Evolutionary conservation across 306 rosid species (phyloP).

Genomic region (Cucurbita moschata): DNA sequence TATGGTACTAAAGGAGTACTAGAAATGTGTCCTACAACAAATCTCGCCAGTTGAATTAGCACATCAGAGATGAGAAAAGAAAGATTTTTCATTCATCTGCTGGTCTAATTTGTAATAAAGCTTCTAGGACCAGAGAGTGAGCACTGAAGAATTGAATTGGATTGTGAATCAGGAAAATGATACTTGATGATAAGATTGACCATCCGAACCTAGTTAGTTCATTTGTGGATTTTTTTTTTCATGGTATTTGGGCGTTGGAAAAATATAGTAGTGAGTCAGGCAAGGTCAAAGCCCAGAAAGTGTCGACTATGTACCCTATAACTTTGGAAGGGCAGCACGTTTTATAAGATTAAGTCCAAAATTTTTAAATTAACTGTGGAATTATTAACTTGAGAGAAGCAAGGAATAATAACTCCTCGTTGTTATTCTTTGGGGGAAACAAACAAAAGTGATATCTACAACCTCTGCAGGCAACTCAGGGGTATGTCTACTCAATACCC

Average conservation of each 20-base stretch:
- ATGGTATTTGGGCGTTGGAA: not conserved
- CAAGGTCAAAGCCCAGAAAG: not conserved
- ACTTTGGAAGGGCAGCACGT: not conserved
- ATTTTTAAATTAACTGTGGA: not conserved
- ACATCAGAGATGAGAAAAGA: no score
- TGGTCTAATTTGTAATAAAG: not conserved
- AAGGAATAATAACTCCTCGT: not conserved
- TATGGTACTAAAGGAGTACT: not conserved
- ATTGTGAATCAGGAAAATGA: not conserved
- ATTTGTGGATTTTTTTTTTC: not conserved
- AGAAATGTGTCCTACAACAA: not conserved
- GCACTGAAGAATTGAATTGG: not conserved
- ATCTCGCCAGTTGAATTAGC: not conserved
- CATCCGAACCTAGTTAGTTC: not conserved
- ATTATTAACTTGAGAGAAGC: not conserved
- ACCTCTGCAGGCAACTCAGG: slow-evolving; percentile 78
- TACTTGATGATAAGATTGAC: not conserved
- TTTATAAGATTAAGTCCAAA: not conserved
- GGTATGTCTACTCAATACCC: slow-evolving; percentile 60
- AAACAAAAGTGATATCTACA: slow-evolving; percentile 41
- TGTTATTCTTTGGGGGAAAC: slow-evolving; percentile 38
- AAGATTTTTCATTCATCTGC: not conserved
- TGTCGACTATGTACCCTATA: not conserved
- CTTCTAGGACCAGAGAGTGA: not conserved
- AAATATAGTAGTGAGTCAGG: not conserved